Conservation (phyloP, 441 rosid species). For the Pelargonium australe region DNA sequence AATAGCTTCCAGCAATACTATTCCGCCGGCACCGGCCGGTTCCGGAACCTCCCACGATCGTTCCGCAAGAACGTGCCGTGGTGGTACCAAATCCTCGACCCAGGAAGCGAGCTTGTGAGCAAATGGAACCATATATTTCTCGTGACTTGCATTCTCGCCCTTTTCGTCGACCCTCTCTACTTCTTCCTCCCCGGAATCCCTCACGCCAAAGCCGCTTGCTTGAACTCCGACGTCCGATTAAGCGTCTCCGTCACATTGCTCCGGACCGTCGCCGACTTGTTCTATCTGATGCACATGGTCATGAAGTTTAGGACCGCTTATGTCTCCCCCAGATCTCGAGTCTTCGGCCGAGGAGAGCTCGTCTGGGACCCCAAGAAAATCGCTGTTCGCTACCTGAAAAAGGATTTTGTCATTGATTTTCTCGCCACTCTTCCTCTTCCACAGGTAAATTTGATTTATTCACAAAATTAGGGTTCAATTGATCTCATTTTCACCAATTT, state of each 20-base stretch:
- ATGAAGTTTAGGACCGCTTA: slow-evolving; percentile 84
- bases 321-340: slow-evolving; percentile 63
- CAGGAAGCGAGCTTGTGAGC: slow-evolving; percentile 59
- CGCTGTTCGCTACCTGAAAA: slow-evolving; percentile 50
- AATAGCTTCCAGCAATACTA: slow-evolving; percentile 8
- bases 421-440: slow-evolving; percentile 86
- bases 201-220: slow-evolving; percentile 42
- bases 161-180: slow-evolving; percentile 85
- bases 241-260: slow-evolving; percentile 59
- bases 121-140: slow-evolving; percentile 87
- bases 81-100: slow-evolving; percentile 75
- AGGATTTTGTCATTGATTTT: slow-evolving; percentile 61
- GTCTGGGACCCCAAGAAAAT: slow-evolving; percentile 73
- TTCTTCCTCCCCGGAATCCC: slow-evolving; percentile 65
- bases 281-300: slow-evolving; percentile 49
- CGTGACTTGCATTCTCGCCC: slow-evolving; percentile 53
- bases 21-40: slow-evolving; percentile 5
- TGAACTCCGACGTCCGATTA: slow-evolving; percentile 38
- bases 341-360: slow-evolving; percentile 79
- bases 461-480: not conserved
- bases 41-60: not conserved
- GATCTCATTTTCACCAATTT: not conserved
- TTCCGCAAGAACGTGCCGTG: slow-evolving; percentile 29
- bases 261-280: slow-evolving; percentile 61
- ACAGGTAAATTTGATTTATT: slow-evolving; percentile 40